These are phyloP conservation scores for Terfezia claveryi DNA, from an alignment of 495 filamentous ascomycete genomes.

Conservation along the genomic window DNA sequence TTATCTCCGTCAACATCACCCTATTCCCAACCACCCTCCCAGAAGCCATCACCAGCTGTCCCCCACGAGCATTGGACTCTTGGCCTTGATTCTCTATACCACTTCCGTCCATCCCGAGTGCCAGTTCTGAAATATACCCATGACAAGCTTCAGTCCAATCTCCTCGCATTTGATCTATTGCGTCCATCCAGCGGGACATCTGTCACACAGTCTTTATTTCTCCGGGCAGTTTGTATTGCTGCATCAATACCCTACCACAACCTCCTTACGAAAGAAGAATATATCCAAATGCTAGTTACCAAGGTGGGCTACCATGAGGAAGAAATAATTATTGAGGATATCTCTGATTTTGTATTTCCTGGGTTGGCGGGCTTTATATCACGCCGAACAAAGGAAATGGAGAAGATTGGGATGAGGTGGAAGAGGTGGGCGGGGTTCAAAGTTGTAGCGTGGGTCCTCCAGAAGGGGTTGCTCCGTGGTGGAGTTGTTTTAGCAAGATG, in stretches of 20 bases:
- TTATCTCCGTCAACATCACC: not conserved
- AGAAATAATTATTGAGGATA: constrained; percentile 23
- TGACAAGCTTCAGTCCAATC: not conserved
- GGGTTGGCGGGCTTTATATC: constrained; percentile 22
- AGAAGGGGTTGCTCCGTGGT: constrained; percentile 22
- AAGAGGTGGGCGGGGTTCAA: constrained; percentile 21
- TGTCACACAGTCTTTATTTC: constrained; percentile 5
- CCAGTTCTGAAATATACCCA: constrained; percentile 1
- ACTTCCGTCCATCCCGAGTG: not conserved
- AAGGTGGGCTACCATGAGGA: constrained; percentile 21
- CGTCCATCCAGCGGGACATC: not conserved
- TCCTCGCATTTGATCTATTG: constrained; percentile 5
- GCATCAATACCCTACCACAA: constrained; percentile 22
- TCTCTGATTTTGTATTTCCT: constrained; percentile 24
- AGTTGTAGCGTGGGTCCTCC: constrained; percentile 27
- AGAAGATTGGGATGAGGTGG: constrained; percentile 21
- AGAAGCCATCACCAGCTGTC: not conserved
- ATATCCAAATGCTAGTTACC: constrained; percentile 21
- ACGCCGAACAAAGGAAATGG: constrained; percentile 15
- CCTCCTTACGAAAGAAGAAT: constrained; percentile 25
- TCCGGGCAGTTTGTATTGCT: constrained; percentile 20
- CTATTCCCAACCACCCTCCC: not conserved
- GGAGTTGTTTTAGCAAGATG: constrained; percentile 26
- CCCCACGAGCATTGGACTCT: constrained; percentile 2
- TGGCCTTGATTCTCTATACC: constrained; percentile 6